Evolutionary conservation across 345 rosid genomes (phyloP), one percentile per base, ranked within the genome.

Genomic region (Eutrema yunnanense): DNA sequence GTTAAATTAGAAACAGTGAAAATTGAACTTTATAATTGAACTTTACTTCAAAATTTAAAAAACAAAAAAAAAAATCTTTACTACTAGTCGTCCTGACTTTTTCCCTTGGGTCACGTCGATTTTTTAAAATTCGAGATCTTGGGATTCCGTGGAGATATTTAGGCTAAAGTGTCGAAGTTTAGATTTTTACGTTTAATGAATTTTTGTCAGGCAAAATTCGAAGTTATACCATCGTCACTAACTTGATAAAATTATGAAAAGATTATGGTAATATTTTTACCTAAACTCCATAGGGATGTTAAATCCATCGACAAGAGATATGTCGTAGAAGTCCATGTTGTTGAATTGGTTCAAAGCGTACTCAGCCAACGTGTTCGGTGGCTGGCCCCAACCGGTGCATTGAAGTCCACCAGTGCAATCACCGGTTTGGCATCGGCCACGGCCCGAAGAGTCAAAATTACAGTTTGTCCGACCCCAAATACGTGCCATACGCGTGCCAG

Each of bases 331-430:
- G 40, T 76, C 80, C 33, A 62, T 65, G 67, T 76, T 70, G 46
- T 62, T 69, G 62, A 58, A 84, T 6, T 84, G 88, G 80, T 88
- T 88, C 16, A 86, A 73, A 0, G 87, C 84, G 19, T 75, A 82
- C 73, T 87, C 90, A 8, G 85, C 90, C 60, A 83, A 43, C 48
- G 92, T 85, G 72, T 84, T 83, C 1, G 88, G 91, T 3, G 89
- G 89, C 42, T 9, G 48, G 9, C 92, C 92, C 73, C 66, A 84
- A 2, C 72, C 83, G 5, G 59, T 32, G 54, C 96, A 84, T 36
- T 76, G 52, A 3, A 84, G 81, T 56, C 73, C 50, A 16, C 85
- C 85, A 6, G 73, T 75, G 1, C 96, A 87, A 14, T 84, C 90
- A 2, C 92, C 87, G 0, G 86, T 87, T 59, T 79, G 12, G 10